phyloP scores from a whole-genome alignment of 1,139 yeast genomes.

The Hansenula sp. region DNA sequence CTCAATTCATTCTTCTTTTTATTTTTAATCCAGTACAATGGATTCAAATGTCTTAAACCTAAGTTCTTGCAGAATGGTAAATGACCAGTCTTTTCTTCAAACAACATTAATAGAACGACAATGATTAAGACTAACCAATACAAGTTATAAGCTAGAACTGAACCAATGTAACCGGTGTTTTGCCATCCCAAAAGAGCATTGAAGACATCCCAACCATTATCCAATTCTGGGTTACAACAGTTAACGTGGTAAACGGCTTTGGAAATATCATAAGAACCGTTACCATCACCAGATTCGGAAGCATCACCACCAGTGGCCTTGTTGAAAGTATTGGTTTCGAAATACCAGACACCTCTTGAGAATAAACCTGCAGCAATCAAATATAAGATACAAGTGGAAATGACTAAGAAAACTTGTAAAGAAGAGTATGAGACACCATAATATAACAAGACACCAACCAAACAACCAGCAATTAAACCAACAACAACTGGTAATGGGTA shows the following conservation, averaged over 20 bases:
- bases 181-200: constrained; percentile 84
- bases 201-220: constrained; percentile 87
- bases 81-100: constrained; percentile 61
- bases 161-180: constrained; percentile 81
- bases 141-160: constrained; percentile 71
- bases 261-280: constrained; percentile 76
- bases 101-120: constrained; percentile 51
- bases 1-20: constrained; percentile 57
- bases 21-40: constrained; percentile 62
- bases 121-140: constrained; percentile 68
- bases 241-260: constrained; percentile 84
- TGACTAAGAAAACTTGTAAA: constrained; percentile 68
- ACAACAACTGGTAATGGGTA: constrained; percentile 77
- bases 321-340: constrained; percentile 60
- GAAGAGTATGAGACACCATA: constrained; percentile 67
- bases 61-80: constrained; percentile 51
- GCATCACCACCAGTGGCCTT: constrained; percentile 77
- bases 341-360: constrained; percentile 82
- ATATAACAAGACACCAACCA: constrained; percentile 63
- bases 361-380: constrained; percentile 80
- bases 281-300: constrained; percentile 79
- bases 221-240: constrained; percentile 83
- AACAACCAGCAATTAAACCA: constrained; percentile 67
- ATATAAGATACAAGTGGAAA: constrained; percentile 77
- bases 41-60: constrained; percentile 52